Evolutionary conservation across 495 filamentous ascomycete genomes (phyloP), one percentile per base, ranked within the genome.

Genomic region (Antarctomyces pellizariae): DNA sequence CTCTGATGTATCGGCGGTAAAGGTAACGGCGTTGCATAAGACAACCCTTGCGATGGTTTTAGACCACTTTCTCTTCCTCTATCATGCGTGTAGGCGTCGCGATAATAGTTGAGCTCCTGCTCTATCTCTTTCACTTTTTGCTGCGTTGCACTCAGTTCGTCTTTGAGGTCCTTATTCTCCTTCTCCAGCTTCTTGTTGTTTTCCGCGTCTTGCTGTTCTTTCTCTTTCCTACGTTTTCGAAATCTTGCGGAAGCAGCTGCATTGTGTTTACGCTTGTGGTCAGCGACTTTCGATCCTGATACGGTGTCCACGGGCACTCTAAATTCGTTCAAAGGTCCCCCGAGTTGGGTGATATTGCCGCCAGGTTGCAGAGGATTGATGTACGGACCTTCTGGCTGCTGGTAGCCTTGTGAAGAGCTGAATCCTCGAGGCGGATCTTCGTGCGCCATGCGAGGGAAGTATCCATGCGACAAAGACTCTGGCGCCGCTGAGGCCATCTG

Each of bases 201-300:
- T 24, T 62, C 59, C 18, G 67, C 62, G 16, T 72, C 67, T 40
- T 80, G 72, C 37, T 64, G 60, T 47, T 93, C 84, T 40, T 79
- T 82, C 40, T 86, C 73, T 47, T 93, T 95, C 38, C 76, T 67
- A 28, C 84, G 62, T 42, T 75, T 69, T 29, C 86, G 70, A 39
- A 95, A 93, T 22, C 86, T 57, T 31, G 80, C 70, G 21, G 82
- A 92, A 5, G 86, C 86, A 23, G 77, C 78, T 26, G 89, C 90
- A 44, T 97, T 97, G 21, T 80, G 72, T 50, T 79, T 77, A 26
- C 78, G 60, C 49, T 92, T 95, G 52, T 90, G 78, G 35, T 89
- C 79, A 38, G 78, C 74, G 36, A 70, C 70, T 35, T 73, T 78
- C 31, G 76, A 90, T 12, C 71, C 83, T 34, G 36, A 75, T 60